These are phyloP conservation scores for Jatropha multifida DNA, from an alignment of 441 rosid genomes.

Conservation along the genomic window DNA sequence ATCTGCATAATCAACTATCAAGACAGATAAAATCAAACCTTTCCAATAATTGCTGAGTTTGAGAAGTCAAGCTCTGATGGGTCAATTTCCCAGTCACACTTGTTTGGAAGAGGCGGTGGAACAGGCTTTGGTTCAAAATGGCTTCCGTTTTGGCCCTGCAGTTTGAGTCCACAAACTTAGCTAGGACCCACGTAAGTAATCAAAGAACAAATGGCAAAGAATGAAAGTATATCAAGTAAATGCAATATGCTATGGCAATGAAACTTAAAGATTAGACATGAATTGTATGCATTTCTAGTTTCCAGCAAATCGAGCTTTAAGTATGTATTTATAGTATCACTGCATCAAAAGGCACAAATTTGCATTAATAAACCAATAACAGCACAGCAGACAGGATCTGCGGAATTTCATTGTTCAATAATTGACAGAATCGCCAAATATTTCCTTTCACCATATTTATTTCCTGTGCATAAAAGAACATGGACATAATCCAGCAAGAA, in stretches of 20 bases:
- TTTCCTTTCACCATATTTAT: too few species aligned
- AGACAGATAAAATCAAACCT: constrained; percentile 46
- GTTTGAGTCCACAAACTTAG: constrained; percentile 19
- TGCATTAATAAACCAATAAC: not conserved
- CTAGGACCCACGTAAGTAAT: constrained; percentile 4
- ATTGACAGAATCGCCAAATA: too few species aligned
- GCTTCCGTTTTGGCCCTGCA: constrained; percentile 97
- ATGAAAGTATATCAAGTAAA: not conserved
- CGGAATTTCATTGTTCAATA: too few species aligned
- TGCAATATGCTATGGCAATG: not conserved
- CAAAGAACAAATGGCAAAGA: constrained; percentile 11
- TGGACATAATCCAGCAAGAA: too few species aligned
- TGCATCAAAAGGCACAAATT: not conserved
- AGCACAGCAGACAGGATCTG: too few species aligned
- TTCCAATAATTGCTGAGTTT: constrained; percentile 68
- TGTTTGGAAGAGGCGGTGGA: constrained; percentile 89
- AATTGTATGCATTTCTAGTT: not conserved
- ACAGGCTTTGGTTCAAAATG: constrained; percentile 97
- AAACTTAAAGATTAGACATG: not conserved
- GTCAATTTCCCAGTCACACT: constrained; percentile 99
- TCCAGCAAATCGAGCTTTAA: not conserved
- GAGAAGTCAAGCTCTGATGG: constrained; percentile 96
- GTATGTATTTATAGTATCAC: not conserved
- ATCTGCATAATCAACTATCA: constrained; percentile 7
- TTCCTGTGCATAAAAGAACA: too few species aligned